These are phyloP conservation scores for Thyridium curvatum DNA, from an alignment of 2,329 filamentous ascomycete genomes.

Conservation along the genomic window DNA sequence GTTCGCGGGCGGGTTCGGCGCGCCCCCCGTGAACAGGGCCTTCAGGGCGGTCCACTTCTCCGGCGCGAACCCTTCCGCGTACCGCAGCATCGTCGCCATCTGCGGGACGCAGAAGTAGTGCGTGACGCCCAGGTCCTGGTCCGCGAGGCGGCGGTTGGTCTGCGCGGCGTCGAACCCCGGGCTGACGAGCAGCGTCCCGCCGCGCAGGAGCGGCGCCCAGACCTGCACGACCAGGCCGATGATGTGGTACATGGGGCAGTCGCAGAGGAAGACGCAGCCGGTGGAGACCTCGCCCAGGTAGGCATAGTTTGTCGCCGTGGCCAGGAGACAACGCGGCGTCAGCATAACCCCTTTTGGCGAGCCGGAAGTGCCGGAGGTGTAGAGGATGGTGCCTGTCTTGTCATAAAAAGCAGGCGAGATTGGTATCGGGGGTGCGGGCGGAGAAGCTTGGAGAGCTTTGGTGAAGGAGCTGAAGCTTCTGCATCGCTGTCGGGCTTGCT, in stretches of 20 bases:
- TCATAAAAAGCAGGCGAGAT: neutral
- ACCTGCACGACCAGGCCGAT: slow-evolving; percentile 4
- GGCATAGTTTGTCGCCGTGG: slow-evolving; percentile 3
- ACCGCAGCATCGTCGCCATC: slow-evolving; percentile 4
- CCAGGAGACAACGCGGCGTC: slow-evolving; percentile 1
- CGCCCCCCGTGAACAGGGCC: slow-evolving; percentile 6
- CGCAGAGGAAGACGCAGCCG: slow-evolving; percentile 3
- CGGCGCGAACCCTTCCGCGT: slow-evolving; percentile 2
- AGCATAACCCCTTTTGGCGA: slow-evolving; percentile 4
- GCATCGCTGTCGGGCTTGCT: too few species aligned
- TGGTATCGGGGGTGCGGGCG: too few species aligned
- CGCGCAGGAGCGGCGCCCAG: slow-evolving; percentile 1
- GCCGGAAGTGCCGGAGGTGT: slow-evolving; percentile 5
- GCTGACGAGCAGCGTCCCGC: slow-evolving; percentile 4
- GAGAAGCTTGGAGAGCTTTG: neutral
- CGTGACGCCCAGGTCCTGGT: neutral
- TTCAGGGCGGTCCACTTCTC: slow-evolving; percentile 1
- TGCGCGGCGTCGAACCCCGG: slow-evolving; percentile 4
- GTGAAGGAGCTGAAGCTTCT: too few species aligned
- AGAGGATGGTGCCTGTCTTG: slow-evolving; percentile 3
- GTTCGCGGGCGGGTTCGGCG: slow-evolving; percentile 3
- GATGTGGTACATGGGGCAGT: slow-evolving; percentile 7
- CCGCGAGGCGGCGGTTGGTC: slow-evolving; percentile 3
- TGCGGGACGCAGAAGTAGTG: slow-evolving; percentile 8
- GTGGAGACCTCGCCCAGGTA: neutral